Percentiles rank a stretch among this genome's conserved stretches.
phyloP scores from a whole-genome alignment of 495 filamentous ascomycete species.

The Penicillium fimorum region DNA sequence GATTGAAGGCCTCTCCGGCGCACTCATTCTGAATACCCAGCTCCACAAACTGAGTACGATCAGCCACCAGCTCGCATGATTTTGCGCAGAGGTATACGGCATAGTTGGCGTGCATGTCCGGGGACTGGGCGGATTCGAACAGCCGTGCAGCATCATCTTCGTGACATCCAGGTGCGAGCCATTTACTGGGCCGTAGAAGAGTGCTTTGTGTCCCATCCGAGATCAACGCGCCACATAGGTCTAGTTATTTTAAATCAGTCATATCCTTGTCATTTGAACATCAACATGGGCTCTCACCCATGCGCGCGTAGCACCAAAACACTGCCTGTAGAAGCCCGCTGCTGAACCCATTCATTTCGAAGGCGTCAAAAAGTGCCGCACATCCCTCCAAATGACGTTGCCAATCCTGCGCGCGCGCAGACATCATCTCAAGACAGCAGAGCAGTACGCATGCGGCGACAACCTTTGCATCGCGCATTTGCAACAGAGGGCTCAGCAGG shows the following conservation, averaged over 20 bases:
- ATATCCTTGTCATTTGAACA: background rate
- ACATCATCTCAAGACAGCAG: slow-evolving; percentile 52
- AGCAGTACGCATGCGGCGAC: slow-evolving; percentile 42
- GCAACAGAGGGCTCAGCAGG: slow-evolving; percentile 35
- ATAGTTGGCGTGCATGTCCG: slow-evolving; percentile 47
- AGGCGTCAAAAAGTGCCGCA: slow-evolving; percentile 44
- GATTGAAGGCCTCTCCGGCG: slow-evolving; percentile 23
- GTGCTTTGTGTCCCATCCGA: slow-evolving; percentile 45
- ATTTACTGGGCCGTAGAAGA: slow-evolving; percentile 41
- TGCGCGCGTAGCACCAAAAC: slow-evolving; percentile 52
- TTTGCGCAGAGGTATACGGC: slow-evolving; percentile 47
- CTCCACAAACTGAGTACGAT: slow-evolving; percentile 39
- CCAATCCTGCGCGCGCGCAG: slow-evolving; percentile 46
- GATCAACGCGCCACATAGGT: slow-evolving; percentile 49
- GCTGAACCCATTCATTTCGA: slow-evolving; percentile 43
- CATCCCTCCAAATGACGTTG: slow-evolving; percentile 49
- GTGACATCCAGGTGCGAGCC: slow-evolving; percentile 33
- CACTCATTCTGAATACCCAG: slow-evolving; percentile 35
- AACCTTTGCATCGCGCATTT: slow-evolving; percentile 40
- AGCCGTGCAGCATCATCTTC: slow-evolving; percentile 31
- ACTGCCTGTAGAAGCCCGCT: slow-evolving; percentile 41
- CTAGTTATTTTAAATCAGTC: slow-evolving; percentile 19
- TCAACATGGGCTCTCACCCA: slow-evolving; percentile 31
- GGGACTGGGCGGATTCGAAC: slow-evolving; percentile 30
- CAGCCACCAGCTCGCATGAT: slow-evolving; percentile 41